phyloP scores from a whole-genome alignment of 1,139 yeast species.

The Taphrina flavorubra region DNA sequence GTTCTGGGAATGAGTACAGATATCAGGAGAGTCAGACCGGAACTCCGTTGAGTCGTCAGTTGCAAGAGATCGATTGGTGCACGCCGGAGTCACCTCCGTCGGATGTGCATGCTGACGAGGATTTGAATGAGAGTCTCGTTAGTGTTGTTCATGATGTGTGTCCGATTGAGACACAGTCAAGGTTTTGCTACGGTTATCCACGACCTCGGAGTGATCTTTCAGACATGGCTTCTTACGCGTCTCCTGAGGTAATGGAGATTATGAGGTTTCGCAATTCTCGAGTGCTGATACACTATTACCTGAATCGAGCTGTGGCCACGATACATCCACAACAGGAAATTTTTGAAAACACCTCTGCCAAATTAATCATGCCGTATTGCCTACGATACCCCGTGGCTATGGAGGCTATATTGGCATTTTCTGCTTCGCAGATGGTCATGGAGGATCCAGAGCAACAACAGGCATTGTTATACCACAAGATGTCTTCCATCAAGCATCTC shows the following conservation, averaged over 20 bases:
- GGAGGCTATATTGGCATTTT: constrained; percentile 29
- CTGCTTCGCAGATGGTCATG: constrained; percentile 30
- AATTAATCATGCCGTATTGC: constrained; percentile 22
- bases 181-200: neutral
- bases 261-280: constrained; percentile 19
- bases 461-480: constrained; percentile 27
- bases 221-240: constrained; percentile 1
- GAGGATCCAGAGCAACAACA: constrained; percentile 12
- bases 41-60: neutral
- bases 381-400: constrained; percentile 24
- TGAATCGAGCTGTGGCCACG: constrained; percentile 26
- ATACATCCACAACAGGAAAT: constrained; percentile 27
- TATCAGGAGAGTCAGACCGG: neutral
- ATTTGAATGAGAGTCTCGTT: neutral
- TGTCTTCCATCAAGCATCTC: constrained; percentile 18
- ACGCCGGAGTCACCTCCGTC: neutral
- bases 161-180: neutral
- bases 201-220: constrained; percentile 4
- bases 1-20: constrained; percentile 1
- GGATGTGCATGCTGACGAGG: neutral
- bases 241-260: constrained; percentile 11
- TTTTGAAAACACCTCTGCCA: constrained; percentile 16
- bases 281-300: constrained; percentile 25
- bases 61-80: neutral
- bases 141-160: neutral